phyloP scores from a whole-genome alignment of 192 early-diverging fungal species.

The Gonapodya sp. region DNA sequence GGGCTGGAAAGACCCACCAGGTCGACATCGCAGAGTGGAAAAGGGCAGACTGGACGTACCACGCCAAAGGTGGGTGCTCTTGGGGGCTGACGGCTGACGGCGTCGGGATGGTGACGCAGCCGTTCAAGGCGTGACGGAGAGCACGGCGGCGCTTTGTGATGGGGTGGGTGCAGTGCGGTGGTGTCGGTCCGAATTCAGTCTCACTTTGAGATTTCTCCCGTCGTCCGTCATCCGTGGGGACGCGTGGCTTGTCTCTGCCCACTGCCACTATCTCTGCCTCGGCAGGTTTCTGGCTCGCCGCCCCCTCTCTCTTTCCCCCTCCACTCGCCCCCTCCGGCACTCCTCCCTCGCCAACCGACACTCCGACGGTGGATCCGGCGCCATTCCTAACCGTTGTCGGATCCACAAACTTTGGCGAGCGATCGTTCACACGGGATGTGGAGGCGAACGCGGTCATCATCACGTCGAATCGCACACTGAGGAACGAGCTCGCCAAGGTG shows the following conservation, averaged over 20 bases:
- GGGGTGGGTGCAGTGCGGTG: too few species aligned
- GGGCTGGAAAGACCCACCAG: slow-evolving; percentile 26
- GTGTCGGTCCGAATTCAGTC: too few species aligned
- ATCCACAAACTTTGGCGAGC: slow-evolving; percentile 86
- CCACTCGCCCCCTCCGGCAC: too few species aligned
- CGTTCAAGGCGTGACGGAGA: too few species aligned
- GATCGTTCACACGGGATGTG: slow-evolving; percentile 82
- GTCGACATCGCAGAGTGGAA: slow-evolving; percentile 71
- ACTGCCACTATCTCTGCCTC: too few species aligned
- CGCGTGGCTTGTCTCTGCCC: not conserved
- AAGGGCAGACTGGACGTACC: slow-evolving; percentile 83
- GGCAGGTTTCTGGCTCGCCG: slow-evolving; percentile 66
- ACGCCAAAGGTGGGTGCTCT: slow-evolving; percentile 81
- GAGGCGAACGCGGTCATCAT: slow-evolving; percentile 77
- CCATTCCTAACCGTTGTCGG: slow-evolving; percentile 74
- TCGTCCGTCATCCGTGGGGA: not conserved
- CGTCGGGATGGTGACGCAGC: not conserved
- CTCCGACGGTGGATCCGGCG: too few species aligned
- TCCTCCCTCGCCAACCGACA: too few species aligned
- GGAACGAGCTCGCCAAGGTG: slow-evolving; percentile 45
- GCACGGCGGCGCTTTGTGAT: too few species aligned
- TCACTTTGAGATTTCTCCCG: not conserved
- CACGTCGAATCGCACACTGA: slow-evolving; percentile 45
- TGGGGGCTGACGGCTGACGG: not conserved
- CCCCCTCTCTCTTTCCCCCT: slow-evolving; percentile 29